These are phyloP conservation scores for Chaetomiaceae sp. DNA, from an alignment of 2,329 filamentous ascomycete genomes.

Conservation along the genomic window DNA sequence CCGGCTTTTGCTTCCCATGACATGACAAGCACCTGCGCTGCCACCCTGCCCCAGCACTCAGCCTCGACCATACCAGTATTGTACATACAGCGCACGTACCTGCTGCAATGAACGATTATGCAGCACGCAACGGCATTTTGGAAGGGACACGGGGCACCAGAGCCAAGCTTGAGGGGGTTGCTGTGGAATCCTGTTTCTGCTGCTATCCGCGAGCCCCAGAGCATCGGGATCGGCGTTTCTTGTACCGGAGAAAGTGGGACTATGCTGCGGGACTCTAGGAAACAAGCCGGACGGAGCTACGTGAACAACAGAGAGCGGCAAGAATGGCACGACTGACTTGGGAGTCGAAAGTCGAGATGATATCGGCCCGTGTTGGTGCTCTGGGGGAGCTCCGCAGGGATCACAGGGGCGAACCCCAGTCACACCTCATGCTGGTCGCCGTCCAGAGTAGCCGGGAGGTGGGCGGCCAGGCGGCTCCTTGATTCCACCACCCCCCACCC, in stretches of 20 bases:
- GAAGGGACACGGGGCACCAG: background rate
- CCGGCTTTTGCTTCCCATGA: too few relatives aligned
- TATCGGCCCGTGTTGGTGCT: constrained; percentile 2
- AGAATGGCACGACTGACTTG: background rate
- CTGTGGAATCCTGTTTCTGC: constrained; percentile 10
- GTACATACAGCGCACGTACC: background rate
- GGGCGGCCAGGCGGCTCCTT: constrained; percentile 9
- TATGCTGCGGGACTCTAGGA: background rate
- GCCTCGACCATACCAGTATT: background rate
- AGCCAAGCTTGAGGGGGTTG: background rate
- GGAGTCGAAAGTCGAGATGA: background rate
- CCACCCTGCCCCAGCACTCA: background rate
- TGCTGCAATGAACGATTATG: background rate
- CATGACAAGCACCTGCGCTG: background rate
- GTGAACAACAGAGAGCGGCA: background rate
- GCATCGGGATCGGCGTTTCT: constrained; percentile 4
- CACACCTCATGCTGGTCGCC: background rate
- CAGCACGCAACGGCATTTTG: background rate
- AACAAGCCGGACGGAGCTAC: background rate
- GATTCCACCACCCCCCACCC: constrained; percentile 5
- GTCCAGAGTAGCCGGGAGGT: background rate
- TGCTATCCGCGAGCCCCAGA: background rate
- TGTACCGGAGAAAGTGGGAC: background rate
- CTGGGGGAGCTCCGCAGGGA: background rate
- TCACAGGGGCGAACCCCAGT: background rate